phyloP scores from a whole-genome alignment of 2,329 filamentous ascomycete species.

The Blumeria hordei region DNA sequence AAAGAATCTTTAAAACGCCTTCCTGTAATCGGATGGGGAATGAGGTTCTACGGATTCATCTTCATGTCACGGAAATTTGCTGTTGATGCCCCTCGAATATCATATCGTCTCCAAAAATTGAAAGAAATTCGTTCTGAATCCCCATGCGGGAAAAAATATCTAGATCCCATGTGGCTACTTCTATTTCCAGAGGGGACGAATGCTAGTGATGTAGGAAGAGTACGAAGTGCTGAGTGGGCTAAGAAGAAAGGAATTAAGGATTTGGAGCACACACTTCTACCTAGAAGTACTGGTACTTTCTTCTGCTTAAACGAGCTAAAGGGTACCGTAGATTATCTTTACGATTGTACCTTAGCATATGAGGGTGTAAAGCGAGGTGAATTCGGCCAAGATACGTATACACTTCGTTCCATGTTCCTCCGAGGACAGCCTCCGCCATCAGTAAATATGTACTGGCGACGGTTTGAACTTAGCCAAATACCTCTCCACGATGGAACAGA shows the following conservation, averaged over 20 bases:
- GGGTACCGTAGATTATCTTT: conserved; percentile 55
- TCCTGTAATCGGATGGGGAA: conserved; percentile 55
- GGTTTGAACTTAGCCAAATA: conserved; percentile 59
- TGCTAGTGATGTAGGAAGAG: conserved; percentile 42
- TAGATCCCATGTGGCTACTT: conserved; percentile 72
- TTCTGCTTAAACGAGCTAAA: conserved; percentile 59
- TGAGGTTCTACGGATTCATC: conserved; percentile 74
- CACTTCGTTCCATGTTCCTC: conserved; percentile 65
- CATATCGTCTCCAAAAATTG: conserved; percentile 47
- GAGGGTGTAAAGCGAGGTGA: conserved; percentile 71
- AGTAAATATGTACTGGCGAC: conserved; percentile 90
- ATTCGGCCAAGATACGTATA: conserved; percentile 82
- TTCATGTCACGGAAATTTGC: conserved; percentile 83
- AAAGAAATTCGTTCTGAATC: conserved; percentile 31
- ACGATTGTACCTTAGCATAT: conserved; percentile 88
- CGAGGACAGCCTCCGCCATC: conserved; percentile 77
- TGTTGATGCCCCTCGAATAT: conserved; percentile 50
- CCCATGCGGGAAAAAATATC: conserved; percentile 25
- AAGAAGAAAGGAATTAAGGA: conserved; percentile 51
- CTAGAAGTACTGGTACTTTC: conserved; percentile 55
- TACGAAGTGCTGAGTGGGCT: conserved; percentile 51
- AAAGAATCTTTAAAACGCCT: conserved; percentile 71
- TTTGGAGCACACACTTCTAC: conserved; percentile 49
- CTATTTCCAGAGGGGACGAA: conserved; percentile 81
- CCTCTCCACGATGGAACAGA: conserved; percentile 47